Conservation (phyloP, 164 flowering plant species). For the Liriodendron chinense region DNA sequence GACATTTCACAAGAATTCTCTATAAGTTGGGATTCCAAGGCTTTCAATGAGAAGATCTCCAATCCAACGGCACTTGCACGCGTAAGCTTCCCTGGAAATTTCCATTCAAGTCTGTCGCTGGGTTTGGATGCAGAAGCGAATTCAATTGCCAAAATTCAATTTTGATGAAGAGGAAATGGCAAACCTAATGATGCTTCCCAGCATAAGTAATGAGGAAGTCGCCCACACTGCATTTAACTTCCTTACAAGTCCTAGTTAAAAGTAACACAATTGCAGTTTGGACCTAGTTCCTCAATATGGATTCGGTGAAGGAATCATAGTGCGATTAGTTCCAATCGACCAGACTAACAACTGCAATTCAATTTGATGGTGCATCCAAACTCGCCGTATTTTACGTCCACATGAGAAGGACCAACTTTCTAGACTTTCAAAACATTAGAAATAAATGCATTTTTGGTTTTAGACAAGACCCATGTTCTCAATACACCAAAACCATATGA, state of each 20-base stretch:
- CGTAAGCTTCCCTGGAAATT: constrained; percentile 26
- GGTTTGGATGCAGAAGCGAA: neutral
- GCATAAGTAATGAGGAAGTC: neutral
- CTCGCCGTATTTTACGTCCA: no score
- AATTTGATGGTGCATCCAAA: no score
- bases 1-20: constrained; percentile 54
- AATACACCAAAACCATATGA: no score
- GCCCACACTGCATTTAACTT: neutral
- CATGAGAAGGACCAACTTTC: neutral
- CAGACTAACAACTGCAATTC: no score
- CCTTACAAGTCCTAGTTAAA: neutral
- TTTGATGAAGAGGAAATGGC: neutral
- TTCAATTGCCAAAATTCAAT: no score
- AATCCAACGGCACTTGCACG: constrained; percentile 25
- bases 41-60: constrained; percentile 43
- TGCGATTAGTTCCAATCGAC: no score
- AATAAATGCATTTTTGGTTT: neutral
- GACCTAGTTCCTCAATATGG: no score
- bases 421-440: neutral
- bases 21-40: constrained; percentile 55
- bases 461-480: neutral
- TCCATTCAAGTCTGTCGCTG: neutral
- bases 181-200: no score
- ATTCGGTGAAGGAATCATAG: no score
- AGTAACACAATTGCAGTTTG: no score